phyloP scores from a whole-genome alignment of 345 rosid species.

The Theobroma cacao region DNA sequence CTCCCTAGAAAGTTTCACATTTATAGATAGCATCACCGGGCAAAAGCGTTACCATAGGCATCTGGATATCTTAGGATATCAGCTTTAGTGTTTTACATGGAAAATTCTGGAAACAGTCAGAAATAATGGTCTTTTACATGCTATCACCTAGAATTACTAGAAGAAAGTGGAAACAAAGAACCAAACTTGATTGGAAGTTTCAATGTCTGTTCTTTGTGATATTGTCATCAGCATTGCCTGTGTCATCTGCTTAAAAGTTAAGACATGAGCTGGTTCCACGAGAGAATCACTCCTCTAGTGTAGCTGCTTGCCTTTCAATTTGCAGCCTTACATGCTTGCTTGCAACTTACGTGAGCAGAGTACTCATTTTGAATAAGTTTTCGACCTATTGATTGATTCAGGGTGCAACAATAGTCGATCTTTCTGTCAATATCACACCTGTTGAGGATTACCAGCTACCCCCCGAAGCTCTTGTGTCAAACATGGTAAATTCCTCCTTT shows the following conservation, averaged over 20 bases:
- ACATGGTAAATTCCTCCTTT: constrained; percentile 21
- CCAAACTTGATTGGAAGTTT: neutral
- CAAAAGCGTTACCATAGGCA: constrained; percentile 23
- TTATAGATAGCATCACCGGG: neutral
- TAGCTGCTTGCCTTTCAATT: neutral
- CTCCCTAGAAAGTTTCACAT: neutral
- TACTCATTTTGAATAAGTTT: neutral
- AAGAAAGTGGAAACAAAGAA: neutral
- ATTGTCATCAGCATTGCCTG: neutral
- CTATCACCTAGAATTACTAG: neutral
- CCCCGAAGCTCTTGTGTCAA: constrained; percentile 26
- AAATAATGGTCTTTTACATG: neutral
- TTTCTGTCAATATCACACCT: constrained; percentile 31
- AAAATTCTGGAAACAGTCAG: neutral
- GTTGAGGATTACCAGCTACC: constrained; percentile 46
- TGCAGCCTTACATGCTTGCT: neutral
- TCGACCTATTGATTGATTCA: neutral
- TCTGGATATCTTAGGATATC: constrained; percentile 7
- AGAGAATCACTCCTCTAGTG: neutral
- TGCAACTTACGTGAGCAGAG: neutral
- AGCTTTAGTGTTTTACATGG: constrained; percentile 42
- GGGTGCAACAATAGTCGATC: constrained; percentile 39
- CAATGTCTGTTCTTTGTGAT: neutral
- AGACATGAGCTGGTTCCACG: neutral
- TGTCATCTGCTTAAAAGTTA: neutral